Conservation (phyloP, 345 rosid genomes). For the Gossypium turneri region DNA sequence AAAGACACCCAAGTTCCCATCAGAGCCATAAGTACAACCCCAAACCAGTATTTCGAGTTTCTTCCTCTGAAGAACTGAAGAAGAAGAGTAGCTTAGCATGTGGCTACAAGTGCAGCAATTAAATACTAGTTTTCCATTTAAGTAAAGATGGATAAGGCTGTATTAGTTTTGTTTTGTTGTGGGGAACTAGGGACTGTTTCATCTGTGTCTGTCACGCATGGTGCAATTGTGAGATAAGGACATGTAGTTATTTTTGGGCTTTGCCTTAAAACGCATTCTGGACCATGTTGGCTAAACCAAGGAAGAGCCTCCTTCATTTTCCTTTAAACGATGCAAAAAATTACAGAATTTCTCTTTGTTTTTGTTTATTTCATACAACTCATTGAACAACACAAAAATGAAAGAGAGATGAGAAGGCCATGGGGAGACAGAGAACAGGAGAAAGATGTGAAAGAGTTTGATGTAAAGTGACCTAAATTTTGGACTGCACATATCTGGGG, state of each 20-base stretch:
- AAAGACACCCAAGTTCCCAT: constrained; percentile 26
- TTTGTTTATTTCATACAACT: constrained; percentile 23
- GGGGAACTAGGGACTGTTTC: constrained; percentile 30
- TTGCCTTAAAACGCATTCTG: constrained; percentile 25
- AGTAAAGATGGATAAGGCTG: constrained; percentile 16
- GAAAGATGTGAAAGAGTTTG: constrained; percentile 20
- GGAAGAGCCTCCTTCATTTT: constrained; percentile 10
- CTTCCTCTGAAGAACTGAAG: constrained; percentile 55
- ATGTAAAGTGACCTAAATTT: constrained; percentile 26
- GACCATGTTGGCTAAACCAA: constrained; percentile 32
- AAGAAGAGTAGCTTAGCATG: constrained; percentile 30
- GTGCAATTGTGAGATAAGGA: constrained; percentile 26
- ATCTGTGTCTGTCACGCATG: constrained; percentile 25
- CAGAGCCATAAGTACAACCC: constrained; percentile 29
- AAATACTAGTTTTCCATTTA: constrained; percentile 22
- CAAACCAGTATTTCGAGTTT: constrained; percentile 53
- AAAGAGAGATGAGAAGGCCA: constrained; percentile 13
- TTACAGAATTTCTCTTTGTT: constrained; percentile 12
- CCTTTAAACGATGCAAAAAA: constrained; percentile 10
- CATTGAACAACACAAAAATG: constrained; percentile 9
- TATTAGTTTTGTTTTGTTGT: constrained; percentile 34
- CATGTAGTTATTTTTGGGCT: constrained; percentile 12
- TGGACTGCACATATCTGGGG: constrained; percentile 15
- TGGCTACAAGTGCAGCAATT: constrained; percentile 28
- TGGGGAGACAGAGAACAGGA: constrained; percentile 3